Evolutionary conservation across 345 rosid genomes (phyloP), one percentile per base, ranked within the genome.

Genomic region (Arabis alpina): DNA sequence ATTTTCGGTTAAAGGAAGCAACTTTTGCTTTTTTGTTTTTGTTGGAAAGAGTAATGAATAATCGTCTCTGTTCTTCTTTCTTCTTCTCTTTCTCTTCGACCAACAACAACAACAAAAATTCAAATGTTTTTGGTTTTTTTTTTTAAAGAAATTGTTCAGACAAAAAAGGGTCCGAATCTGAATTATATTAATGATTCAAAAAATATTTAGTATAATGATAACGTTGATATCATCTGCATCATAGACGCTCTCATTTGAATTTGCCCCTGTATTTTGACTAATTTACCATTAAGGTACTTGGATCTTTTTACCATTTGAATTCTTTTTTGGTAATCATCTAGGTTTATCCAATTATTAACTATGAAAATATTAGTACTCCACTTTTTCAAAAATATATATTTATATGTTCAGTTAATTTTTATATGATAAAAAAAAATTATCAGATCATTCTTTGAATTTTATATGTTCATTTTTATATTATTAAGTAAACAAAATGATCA

Each of bases 31-130:
- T 27, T 24, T 24, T 43, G 8, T 48, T 54, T 28, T 54, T 44
- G 19, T 54, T 34, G 28, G 39, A 41, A 55, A 68, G 65, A 55
- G 58, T 61, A 68, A 68, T 69, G 70, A 69, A 55, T 62, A 74
- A 67, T 8, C 54, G 40, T 36, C 61, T 76, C 61, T 75, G 70
- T 70, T 75, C 79, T 70, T 75, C 79, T 19, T 75, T 63, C 70
- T 61, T 68, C 68, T 11, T 37, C 54, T 72, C 56, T 74, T 74
- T 75, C 64, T 75, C 78, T 75, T 68, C 74, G 65, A 68, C 74
- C 78, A 75, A 68, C 78, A 68, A 66, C n/a, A 37, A 53, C 37
- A 37, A 39, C 23, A 19, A 14, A 62, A 44, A 43, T 54, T 75
- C 69, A 54, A 75, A 68, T 4, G 47, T 54, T 30, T 32, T 42